Base-by-base conservation (phyloP, 805 yeast species). In the Saccharomycopsis babjevae region DNA sequence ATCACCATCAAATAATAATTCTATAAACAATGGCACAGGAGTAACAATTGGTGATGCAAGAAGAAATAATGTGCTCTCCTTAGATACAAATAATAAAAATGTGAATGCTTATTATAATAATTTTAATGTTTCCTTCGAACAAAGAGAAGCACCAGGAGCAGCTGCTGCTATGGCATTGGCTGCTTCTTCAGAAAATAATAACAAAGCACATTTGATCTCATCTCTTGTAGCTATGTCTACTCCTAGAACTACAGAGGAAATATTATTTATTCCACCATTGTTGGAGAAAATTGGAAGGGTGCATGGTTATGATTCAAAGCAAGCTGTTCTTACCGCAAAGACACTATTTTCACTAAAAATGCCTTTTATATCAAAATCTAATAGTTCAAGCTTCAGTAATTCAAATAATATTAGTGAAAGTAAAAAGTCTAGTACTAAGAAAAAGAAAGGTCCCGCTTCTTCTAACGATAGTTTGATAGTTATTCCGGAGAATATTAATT, bases 201-300 rank as follows among this genome's bases (percentile, higher is more conserved):
- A 64, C 38, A 59, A 58, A 52, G 72, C 76, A 54, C 78, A 78
- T 59, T 77, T 79, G 63, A 69, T 82, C 57, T 82, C 85, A 0
- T 78, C 79, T 25, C 70, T 82, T 32, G 90, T 87, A 5, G 89
- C 93, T 0, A 78, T 86, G 63, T 81, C 93, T 0, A 79, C 86
- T 10, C 94, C 93, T 6, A 75, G 94, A 68, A 81, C 88, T 18
- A 87, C 93, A 0, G 92, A 86, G 66, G 94, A 88, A 68, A 86
- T 90, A 0, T 72, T 88, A 50, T 85, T 86, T 66, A 83, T 86
- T 42, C 93, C 94, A 0, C 83, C 88, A 7, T 71, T 88, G 57
- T 73, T 88, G 62, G 88, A 90, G 5, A 80, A 83, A 60, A 78
- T 88, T 57, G 86, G 89, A 62, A 84, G 83, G 66, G 81, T 79